Evolutionary conservation across 208 protist species (phyloP).

Genomic region (Leishmania tropica): DNA sequence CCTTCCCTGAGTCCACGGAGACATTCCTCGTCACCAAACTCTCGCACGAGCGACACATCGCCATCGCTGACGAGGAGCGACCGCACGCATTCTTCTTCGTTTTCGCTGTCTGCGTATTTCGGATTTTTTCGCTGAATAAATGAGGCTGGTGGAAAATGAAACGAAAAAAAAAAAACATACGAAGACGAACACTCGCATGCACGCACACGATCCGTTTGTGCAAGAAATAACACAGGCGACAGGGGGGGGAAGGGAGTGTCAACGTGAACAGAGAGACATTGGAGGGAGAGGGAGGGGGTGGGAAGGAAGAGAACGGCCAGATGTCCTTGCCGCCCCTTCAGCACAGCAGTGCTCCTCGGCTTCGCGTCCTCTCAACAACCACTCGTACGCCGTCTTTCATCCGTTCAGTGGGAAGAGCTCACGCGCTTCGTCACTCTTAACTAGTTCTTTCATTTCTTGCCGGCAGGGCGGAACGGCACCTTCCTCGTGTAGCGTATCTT

Average conservation of each 20-base stretch:
- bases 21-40: not conserved
- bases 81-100: too few species aligned
- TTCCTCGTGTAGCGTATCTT: conserved; percentile 89
- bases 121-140: too few species aligned
- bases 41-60: not conserved
- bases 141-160: too few species aligned
- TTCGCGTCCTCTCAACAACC: not conserved
- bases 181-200: too few species aligned
- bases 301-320: not conserved
- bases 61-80: too few species aligned
- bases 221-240: not conserved
- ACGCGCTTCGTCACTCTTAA: not conserved
- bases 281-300: not conserved
- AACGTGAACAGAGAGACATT: not conserved
- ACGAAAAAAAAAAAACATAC: too few species aligned
- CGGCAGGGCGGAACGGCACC: conserved; percentile 72
- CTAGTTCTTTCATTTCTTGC: conserved; percentile 9
- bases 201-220: too few species aligned
- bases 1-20: not conserved
- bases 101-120: too few species aligned
- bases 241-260: not conserved
- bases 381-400: not conserved
- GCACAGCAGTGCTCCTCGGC: not conserved
- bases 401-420: not conserved
- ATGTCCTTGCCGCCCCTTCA: not conserved